These are phyloP conservation scores for Orbilia javanica DNA, from an alignment of 2,329 filamentous ascomycete species.

Conservation along the genomic window DNA sequence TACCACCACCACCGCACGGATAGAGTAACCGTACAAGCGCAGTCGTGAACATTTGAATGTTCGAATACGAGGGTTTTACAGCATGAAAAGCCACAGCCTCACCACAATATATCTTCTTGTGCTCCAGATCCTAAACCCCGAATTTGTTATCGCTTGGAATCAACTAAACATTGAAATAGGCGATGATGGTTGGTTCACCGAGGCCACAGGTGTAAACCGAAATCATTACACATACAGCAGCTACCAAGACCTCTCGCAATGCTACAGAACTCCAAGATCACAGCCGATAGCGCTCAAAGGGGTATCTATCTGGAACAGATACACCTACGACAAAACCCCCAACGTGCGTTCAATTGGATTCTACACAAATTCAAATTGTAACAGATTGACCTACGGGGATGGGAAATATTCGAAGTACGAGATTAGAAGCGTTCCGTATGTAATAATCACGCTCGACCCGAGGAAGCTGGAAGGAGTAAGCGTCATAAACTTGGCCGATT, in stretches of 20 bases:
- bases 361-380: background rate
- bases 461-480: slow-evolving; percentile 15
- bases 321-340: background rate
- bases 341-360: slow-evolving; percentile 6
- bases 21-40: background rate
- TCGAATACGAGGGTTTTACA: background rate
- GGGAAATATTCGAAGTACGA: slow-evolving; percentile 3
- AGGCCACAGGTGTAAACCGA: no score
- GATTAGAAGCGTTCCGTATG: slow-evolving; percentile 5
- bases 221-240: background rate
- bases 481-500: background rate
- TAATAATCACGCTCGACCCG: slow-evolving; percentile 3
- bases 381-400: background rate
- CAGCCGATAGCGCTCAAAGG: background rate
- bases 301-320: slow-evolving; percentile 23
- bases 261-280: background rate
- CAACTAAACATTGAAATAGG: background rate
- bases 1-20: background rate
- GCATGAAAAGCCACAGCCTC: background rate
- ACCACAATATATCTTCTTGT: background rate
- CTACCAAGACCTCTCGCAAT: background rate
- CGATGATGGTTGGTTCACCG: background rate
- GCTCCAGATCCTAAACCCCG: background rate
- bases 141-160: background rate
- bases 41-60: no score